Base-by-base conservation (phyloP, 176 grass and related monocot species). In the Zizania latifolia region DNA sequence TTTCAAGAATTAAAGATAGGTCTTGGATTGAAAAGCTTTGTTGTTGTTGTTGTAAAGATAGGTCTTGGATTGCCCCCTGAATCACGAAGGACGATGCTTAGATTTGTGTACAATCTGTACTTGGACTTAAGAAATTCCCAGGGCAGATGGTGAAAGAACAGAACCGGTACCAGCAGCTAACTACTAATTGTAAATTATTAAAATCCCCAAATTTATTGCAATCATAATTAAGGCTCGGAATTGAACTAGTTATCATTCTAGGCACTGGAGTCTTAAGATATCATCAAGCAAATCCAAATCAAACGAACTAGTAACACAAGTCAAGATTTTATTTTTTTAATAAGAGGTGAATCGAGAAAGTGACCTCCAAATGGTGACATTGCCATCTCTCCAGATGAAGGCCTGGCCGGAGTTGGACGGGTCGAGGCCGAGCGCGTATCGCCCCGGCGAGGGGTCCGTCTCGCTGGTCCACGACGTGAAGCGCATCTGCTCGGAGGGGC, bases 401-500 rank as follows among this genome's bases (percentile, higher is more conserved):
- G 92, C 67, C 67, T 97, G 94, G 44, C 15, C 71, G 37, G 88
- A 78, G 28, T 46, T 54, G 0, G 0, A 3, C 5, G 94, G 90
- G 45, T 97, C 94, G 76, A 97, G 78, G 10, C 94, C 88, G 13
- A 97, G 66, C 67, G 94, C 65, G 81, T 81, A 93, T 1, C 85
- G 83, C 10, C 94, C 94, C 8, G 86, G 88, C 67, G 94, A 77
- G 1, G 94, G 94, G 59, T 97, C 94, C 13, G 75, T 85, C 5
- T 83, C 68, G 78, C 80, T 91, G 1, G 48, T 62, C 94, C 94
- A 97, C 12, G 94, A 89, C 19, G 88, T 97, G 70, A 93, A 93
- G 5, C 89, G 83, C 83, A 82, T 74, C 65, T 60, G 75, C 39
- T 78, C 76, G 0, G 51, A 23, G 3, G 72, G 71, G 0, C 62